Percentiles rank a stretch among this genome's conserved stretches.
phyloP scores from a whole-genome alignment of 2,329 filamentous ascomycete species.

The Fusarium mundagurra region DNA sequence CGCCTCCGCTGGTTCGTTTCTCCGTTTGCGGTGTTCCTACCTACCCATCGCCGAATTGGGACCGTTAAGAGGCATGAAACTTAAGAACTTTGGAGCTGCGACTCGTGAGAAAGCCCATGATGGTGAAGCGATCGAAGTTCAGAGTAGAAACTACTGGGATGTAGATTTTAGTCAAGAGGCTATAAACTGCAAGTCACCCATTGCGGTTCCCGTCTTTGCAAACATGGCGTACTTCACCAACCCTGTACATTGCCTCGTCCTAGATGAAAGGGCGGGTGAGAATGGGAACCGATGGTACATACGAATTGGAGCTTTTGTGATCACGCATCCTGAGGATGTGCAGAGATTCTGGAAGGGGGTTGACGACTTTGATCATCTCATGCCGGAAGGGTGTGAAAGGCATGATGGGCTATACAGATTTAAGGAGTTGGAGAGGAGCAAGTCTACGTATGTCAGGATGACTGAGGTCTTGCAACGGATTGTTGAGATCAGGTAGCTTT shows the following conservation, averaged over 20 bases:
- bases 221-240: not conserved
- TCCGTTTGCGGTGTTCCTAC: conserved; percentile 12
- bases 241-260: not conserved
- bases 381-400: not conserved
- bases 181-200: not conserved
- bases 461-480: conserved; percentile 1
- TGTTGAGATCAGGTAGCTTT: not conserved
- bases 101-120: no score
- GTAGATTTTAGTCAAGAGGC: conserved; percentile 7
- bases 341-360: not conserved
- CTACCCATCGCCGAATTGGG: not conserved
- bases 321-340: not conserved
- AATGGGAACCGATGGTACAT: not conserved
- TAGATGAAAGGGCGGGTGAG: not conserved
- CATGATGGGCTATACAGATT: not conserved
- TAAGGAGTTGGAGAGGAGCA: not conserved
- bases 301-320: conserved; percentile 4
- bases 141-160: conserved; percentile 20
- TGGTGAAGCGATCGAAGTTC: not conserved
- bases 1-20: not conserved
- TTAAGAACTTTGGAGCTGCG: not conserved
- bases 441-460: not conserved
- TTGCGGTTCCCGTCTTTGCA: conserved; percentile 10
- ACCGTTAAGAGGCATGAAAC: not conserved
- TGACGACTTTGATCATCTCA: not conserved